Evolutionary conservation across 2,329 filamentous ascomycete genomes (phyloP), one percentile per base, ranked within the genome.

Genomic region (Eutypella sp.): DNA sequence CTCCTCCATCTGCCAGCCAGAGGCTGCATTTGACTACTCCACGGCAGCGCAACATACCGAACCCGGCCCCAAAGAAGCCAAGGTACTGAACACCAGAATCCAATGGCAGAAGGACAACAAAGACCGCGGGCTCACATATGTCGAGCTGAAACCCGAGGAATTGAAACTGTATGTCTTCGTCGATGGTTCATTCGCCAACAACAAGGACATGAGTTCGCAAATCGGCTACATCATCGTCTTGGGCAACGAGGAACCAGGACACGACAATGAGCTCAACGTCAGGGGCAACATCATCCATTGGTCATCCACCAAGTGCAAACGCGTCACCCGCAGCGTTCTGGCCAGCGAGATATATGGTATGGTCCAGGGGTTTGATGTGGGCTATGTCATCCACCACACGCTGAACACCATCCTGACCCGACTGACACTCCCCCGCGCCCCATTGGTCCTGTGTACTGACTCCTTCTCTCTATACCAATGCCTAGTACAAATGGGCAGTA

Each of bases 1-100:
- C 31, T 20, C 37, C 7, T 27, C 42, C 3, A 45, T 44, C 5
- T 47, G 42, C 23, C 38, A 47, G 38, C 46, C 42, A 3, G 46
- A 48, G 36, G 38, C 38, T 5, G 20, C 39, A 3, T 48, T 42
- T 13, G 39, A 48, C 20, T 34, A 37, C 18, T 48, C 38, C 1
- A 25, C 19, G 8, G 42, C 42, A 2, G 39, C 38, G 3, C 33
- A 45, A 39, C 23, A 41, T 25, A 31, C 20, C 16, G n/a, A 39
- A 22, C 25, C 42, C 4, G 20, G 19, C 2, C 2, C 23, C 16
- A 37, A 44, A 25, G 24, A 44, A 8, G 41, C 22, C 6, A 38
- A 44, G 18, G 5, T 13, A 10, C 16, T 44, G 20, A 42, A 41
- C 23, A 13, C 18, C n/a, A 5, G 23, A n/a, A n/a, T n/a, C n/a